Evolutionary conservation across 2,329 filamentous ascomycete species (phyloP), one percentile per base, ranked within the genome.

Genomic region (Emmonsiellopsis sp.): DNA sequence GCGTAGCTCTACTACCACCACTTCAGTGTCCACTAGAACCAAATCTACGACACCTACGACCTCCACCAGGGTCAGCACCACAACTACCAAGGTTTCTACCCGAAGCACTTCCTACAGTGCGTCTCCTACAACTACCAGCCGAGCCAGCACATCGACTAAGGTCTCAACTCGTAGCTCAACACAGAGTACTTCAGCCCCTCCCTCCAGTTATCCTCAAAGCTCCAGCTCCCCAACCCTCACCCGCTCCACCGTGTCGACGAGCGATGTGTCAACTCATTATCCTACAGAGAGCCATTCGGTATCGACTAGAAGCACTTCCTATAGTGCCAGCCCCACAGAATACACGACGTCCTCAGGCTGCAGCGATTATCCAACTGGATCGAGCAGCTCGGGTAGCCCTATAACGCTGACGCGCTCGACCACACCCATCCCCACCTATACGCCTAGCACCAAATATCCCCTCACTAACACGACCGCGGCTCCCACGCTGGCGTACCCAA

Each of bases 1-100:
- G 42, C 49, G 40, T 6, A 39, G 49, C 0, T 21, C 53, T 7
- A 51, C 56, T 14, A 56, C 55, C 2, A 56, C 52, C 36, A 32
- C 55, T 17, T 42, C 56, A 2, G 51, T 56, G 5, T 56, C 62
- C 5, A 56, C 51, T 8, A 54, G 51, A 4, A 56, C 54, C 6
- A 57, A 37, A 21, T 56, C 53, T 9, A 53, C 53, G 5, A 56
- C 53, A 8, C 55, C 44, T 17, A 36, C 61, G 1, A 51, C 44
- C 5, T 47, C 51, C 5, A 49, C 44, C 2, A 52, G 54, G 2
- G 54, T 55, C n/a, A 49, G 53, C 27, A 36, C 42, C 6, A 51
- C 39, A 17, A 34, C 51, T 37, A 47, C 45, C 6, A 42, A 50
- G 2, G 21, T 27, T 27, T 27, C 21, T 27, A 27, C 21, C 21